These are phyloP conservation scores for Populus euphratica DNA, from an alignment of 345 rosid genomes.

Conservation along the genomic window DNA sequence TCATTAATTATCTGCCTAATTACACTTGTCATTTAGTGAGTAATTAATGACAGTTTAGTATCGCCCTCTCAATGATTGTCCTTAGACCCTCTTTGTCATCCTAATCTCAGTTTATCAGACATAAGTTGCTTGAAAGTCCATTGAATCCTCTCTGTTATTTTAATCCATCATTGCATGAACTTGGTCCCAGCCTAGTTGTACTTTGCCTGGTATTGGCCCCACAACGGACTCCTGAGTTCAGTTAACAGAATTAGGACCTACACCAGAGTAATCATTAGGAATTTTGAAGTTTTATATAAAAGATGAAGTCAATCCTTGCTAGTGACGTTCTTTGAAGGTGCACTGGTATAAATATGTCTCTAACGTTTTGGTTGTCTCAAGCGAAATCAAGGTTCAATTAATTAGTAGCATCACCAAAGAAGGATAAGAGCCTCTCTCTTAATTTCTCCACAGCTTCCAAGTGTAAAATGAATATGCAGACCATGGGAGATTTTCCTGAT, in stretches of 20 bases:
- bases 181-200: constrained; percentile 52
- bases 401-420: neutral
- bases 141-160: neutral
- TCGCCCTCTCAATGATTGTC: constrained; percentile 24
- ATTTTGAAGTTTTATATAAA: constrained; percentile 19
- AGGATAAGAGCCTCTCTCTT: constrained; percentile 4
- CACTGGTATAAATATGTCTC: constrained; percentile 34
- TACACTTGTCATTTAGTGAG: neutral
- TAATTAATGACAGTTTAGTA: constrained; percentile 14
- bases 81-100: constrained; percentile 12
- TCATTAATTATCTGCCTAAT: neutral
- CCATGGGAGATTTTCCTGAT: constrained; percentile 38
- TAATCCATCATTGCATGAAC: constrained; percentile 30
- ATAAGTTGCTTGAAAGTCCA: constrained; percentile 17
- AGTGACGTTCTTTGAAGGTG: constrained; percentile 22
- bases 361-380: constrained; percentile 24
- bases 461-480: constrained; percentile 28
- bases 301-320: constrained; percentile 37
- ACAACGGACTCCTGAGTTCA: constrained; percentile 42
- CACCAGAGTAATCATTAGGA: constrained; percentile 28
- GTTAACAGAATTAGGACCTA: constrained; percentile 37
- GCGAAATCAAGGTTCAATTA: constrained; percentile 10
- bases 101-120: constrained; percentile 21
- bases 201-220: constrained; percentile 43
- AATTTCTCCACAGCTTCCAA: constrained; percentile 4